Evolutionary conservation across 495 filamentous ascomycete species (phyloP), one percentile per base, ranked within the genome.

Genomic region (Penicillium chermesinum): DNA sequence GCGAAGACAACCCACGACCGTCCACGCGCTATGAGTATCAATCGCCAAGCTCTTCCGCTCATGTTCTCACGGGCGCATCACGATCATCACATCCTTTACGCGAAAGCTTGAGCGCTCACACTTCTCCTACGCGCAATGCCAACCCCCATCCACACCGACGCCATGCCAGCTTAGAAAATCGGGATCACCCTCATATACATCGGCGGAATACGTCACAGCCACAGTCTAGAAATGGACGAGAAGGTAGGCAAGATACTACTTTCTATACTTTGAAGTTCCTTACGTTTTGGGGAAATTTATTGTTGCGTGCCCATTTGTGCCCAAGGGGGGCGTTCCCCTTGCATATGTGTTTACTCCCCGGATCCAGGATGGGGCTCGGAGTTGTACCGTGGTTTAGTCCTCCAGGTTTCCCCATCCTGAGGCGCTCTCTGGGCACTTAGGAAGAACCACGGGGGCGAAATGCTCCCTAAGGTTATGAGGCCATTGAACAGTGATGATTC

Each of bases 1-100:
- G 65, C 21, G 41, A 43, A 33, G 65, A 71, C 10, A 62, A 64
- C 34, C 35, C 58, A 41, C 63, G 62, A 10, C 41, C 54, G 8
- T 30, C 55, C 22, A 38, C 46, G 20, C 57, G 59, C 39, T 65
- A 58, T 39, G 54, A 64, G 16, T 63, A 65, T 44, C 20, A 56
- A 20, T 40, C 58, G 1, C 41, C 54, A 5, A 46, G 57, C 5
- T 55, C 58, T 16, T 55, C 58, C 18, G 44, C 60, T 22, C 54
- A 52, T 34, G 35, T 58, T 22, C 53, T 55, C 8, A 25, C 58
- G 14, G 35, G 47, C 21, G 32, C 27, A 21, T 44, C 49, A 10
- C 49, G 48, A 37, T 33, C 21, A 9, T 48, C 55, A 14, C 48
- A 57, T 21, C 35, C 48, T 13, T 19, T 44, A n/a, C 56, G 56